phyloP scores from a whole-genome alignment of 2,329 filamentous ascomycete species.

The Colletotrichum karsti region DNA sequence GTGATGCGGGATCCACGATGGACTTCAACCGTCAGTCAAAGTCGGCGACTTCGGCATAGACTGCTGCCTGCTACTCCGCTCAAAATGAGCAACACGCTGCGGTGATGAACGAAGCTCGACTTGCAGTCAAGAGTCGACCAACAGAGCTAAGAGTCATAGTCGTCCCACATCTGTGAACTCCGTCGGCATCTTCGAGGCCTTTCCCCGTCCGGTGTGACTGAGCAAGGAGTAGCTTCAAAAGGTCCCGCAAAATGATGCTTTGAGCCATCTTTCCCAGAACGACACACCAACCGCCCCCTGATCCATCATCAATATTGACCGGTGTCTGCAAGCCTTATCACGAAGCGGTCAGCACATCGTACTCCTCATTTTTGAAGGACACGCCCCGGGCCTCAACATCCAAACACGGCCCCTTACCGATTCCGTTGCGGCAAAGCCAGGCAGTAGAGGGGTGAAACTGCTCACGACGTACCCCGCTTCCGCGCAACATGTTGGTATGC shows the following conservation, averaged over 20 bases:
- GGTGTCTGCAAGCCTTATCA: background rate
- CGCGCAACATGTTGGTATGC: background rate
- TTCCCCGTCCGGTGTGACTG: background rate
- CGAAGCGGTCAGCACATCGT: background rate
- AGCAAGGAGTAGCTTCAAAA: background rate
- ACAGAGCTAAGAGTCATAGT: background rate
- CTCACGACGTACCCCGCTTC: background rate
- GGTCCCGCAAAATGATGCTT: background rate
- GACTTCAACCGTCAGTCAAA: too few relatives aligned
- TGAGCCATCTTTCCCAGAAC: background rate
- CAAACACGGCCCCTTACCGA: background rate
- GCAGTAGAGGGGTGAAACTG: background rate
- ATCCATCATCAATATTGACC: background rate
- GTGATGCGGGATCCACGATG: background rate
- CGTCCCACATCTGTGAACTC: background rate
- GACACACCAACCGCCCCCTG: background rate
- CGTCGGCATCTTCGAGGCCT: background rate
- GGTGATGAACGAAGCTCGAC: too few relatives aligned
- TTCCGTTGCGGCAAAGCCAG: background rate
- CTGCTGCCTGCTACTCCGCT: too few relatives aligned
- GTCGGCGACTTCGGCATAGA: too few relatives aligned
- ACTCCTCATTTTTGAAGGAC: background rate
- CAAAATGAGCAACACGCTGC: too few relatives aligned
- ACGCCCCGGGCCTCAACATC: background rate
- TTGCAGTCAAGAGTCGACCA: background rate